Conservation (phyloP, 257 asterid species). For the Scutellaria baicalensis region DNA sequence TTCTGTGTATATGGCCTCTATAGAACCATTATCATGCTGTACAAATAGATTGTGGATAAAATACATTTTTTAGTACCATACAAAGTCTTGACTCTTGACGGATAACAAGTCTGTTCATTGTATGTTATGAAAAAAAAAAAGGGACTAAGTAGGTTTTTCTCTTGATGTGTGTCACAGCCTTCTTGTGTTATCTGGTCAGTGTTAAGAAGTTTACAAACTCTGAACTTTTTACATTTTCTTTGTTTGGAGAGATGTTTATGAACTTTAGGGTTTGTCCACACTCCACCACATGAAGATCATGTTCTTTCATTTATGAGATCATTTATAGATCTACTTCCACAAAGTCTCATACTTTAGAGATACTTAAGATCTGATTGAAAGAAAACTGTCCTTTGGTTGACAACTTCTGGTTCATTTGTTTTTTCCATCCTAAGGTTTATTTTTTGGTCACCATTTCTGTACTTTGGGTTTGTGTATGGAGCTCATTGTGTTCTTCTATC, state of each 20-base stretch:
- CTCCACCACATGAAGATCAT: too few species aligned
- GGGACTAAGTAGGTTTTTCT: not conserved
- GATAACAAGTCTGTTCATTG: not conserved
- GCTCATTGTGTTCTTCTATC: conserved; percentile 16
- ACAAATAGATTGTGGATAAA: not conserved
- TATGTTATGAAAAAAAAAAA: not conserved
- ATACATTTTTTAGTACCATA: not conserved
- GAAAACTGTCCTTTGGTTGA: conserved; percentile 24
- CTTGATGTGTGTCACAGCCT: not conserved
- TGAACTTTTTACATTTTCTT: not conserved
- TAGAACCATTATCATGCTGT: not conserved
- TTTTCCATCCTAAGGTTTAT: not conserved
- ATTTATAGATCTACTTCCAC: conserved; percentile 11
- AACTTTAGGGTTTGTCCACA: too few species aligned
- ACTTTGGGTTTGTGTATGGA: conserved; percentile 32
- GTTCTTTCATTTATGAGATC: not conserved
- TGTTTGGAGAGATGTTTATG: not conserved
- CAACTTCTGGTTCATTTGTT: not conserved
- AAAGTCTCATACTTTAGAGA: not conserved
- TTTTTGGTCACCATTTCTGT: not conserved
- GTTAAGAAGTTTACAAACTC: not conserved
- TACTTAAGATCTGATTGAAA: conserved; percentile 20
- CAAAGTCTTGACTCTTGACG: not conserved
- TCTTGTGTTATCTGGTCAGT: not conserved
- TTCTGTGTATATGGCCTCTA: not conserved